phyloP scores from a whole-genome alignment of 2,329 filamentous ascomycete genomes.

The Aureobasidium sp. region DNA sequence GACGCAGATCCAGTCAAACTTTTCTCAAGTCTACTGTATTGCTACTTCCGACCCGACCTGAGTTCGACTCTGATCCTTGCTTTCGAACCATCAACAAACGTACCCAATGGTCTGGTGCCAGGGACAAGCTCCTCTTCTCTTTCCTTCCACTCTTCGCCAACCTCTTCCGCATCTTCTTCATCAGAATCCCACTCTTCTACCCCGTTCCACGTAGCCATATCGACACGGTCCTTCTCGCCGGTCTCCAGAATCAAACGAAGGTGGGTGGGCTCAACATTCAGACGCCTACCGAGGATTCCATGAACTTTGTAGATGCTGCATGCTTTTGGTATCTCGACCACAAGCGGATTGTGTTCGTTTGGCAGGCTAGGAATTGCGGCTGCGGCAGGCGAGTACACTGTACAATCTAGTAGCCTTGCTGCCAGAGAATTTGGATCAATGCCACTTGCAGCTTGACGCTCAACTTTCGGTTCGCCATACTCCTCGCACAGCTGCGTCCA shows the following conservation, averaged over 20 bases:
- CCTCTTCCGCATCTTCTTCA: constrained; percentile 32
- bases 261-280: constrained; percentile 56
- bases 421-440: constrained; percentile 76
- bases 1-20: background rate
- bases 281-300: constrained; percentile 66
- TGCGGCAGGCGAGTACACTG: constrained; percentile 47
- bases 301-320: constrained; percentile 78
- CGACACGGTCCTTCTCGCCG: constrained; percentile 77
- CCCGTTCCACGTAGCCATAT: constrained; percentile 46
- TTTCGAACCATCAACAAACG: constrained; percentile 69
- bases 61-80: constrained; percentile 65
- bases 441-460: constrained; percentile 32
- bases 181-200: constrained; percentile 36
- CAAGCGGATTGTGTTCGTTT: constrained; percentile 19
- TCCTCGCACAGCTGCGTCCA: constrained; percentile 67
- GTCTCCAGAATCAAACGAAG: constrained; percentile 78
- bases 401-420: constrained; percentile 60
- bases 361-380: constrained; percentile 20
- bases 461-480: constrained; percentile 65
- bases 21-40: background rate
- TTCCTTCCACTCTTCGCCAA: constrained; percentile 54
- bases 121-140: constrained; percentile 74
- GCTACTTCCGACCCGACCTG: constrained; percentile 8
- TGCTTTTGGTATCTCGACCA: constrained; percentile 59
- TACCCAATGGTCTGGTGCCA: constrained; percentile 73